Base-by-base conservation (phyloP, 2,329 filamentous ascomycete species). In the Aspergillus quadrilineatus region DNA sequence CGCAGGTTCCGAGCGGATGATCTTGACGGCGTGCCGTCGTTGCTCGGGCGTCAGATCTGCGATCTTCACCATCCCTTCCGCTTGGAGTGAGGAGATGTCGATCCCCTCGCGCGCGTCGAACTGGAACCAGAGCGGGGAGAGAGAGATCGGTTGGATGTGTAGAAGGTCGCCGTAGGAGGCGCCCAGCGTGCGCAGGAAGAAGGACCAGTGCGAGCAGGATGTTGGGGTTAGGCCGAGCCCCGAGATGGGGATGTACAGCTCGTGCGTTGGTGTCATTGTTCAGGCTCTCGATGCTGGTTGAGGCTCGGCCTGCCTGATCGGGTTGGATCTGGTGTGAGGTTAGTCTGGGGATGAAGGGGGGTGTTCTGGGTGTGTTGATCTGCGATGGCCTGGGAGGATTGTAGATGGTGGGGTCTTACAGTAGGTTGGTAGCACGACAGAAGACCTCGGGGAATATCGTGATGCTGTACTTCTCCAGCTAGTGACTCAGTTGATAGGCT, bases 131-230 rank as follows among this genome's bases (percentile, higher is more conserved):
- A 68, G 49, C 36, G 50, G 56, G 2, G 62, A 44, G 2, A 63
- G 37, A 32, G 67, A 62, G 44, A 69, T 60, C 22, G 63, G 39
- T 10, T 60, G 56, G 36, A 69, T 66, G 50, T 68, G 63, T n/a
- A 68, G 60, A 8, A 69, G 63, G 57, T 69, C 67, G 43, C 65
- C 65, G 37, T 61, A 58, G 15, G 51, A 42, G 14, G 60, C 56
- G 12, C 55, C 41, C 12, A 62, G 62, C 17, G 57, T 56, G 47
- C 63, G 60, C 41, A 68, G 63, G 30, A 62, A 56, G 51, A 66
- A 67, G 1, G 60, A 64, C 65, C 65, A 67, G 48, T 68, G 66
- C 5, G 61, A 64, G 28, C 63, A 61, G 30, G 64, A 49, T n/a
- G 58, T 55, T 17, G 65, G 59, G 47, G 61, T 60, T 30, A 65